Base-by-base conservation (phyloP, 2,329 filamentous ascomycete species). In the Fusarium sp. region DNA sequence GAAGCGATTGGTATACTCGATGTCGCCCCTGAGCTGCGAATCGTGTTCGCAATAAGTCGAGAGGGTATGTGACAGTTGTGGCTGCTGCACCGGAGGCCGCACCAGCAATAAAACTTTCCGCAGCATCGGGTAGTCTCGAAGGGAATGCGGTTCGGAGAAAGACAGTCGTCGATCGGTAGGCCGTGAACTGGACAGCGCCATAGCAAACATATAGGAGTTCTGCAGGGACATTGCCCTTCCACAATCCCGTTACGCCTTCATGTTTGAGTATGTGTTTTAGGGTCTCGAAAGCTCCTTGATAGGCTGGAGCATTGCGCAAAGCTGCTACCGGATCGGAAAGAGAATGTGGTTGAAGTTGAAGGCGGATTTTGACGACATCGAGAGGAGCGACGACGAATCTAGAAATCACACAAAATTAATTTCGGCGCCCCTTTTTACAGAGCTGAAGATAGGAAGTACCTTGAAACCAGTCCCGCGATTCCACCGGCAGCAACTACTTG, bases 211-310 rank as follows among this genome's bases (percentile, higher is more conserved):
- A 99, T 82, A 99, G 90, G 68, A 96, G 82, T 85, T 98, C 96
- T 54, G 96, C 96, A 41, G 96, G 94, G 63, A 99, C 89, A 78
- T 99, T 99, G 78, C 96, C 96, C 85, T 98, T 98, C 96, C 96
- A 99, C 70, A 99, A 87, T 30, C 89, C 92, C 55, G 91, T 91
- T 72, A 98, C 78, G 43, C 96, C 96, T 79, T 99, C 96, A 75
- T 94, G 85, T 28, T 83, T 84, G 54, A 95, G 79, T 75, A 98
- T 98, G 66, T 91, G 87, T 61, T 86, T 87, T 77, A 97, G 84
- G 3, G 94, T 97, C 13, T 87, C 86, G 42, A 94, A 74, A 1
- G 93, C 93, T 72, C 93, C 93, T 77, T 91, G 93, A 82, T 95
- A 93, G 47, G 83, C 83, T 55, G 78, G 80, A 14, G 84, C 78